phyloP scores from a whole-genome alignment of 2,329 filamentous ascomycete species.

The Diaporthe aspalathi region DNA sequence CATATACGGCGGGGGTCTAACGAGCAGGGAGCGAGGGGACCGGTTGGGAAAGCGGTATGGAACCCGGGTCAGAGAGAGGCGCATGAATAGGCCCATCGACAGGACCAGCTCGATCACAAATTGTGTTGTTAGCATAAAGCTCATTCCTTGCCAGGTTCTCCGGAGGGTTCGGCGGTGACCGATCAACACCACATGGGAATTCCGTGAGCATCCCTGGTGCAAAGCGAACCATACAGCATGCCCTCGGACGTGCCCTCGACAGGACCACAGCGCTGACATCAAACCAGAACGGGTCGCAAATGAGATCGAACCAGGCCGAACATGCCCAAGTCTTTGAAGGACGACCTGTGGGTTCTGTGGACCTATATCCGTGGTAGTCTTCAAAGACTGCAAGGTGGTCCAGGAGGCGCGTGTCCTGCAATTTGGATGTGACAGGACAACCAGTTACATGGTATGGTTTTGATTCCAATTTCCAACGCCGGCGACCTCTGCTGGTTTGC shows the following conservation, averaged over 20 bases:
- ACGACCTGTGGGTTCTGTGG: background rate
- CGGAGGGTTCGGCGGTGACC: background rate
- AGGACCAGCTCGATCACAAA: background rate
- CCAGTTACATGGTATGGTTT: background rate
- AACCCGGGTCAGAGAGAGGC: background rate
- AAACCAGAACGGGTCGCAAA: background rate
- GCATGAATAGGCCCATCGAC: background rate
- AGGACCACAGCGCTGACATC: background rate
- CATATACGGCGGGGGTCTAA: background rate
- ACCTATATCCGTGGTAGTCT: background rate
- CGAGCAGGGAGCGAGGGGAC: background rate
- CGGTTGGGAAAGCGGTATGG: slow-evolving; percentile 16
- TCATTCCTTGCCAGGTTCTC: background rate
- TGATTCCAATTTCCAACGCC: background rate
- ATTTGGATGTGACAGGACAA: background rate
- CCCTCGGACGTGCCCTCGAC: background rate
- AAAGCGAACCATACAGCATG: background rate
- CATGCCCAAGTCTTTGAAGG: background rate
- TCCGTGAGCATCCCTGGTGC: background rate
- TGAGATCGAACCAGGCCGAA: background rate
- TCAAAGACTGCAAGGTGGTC: background rate
- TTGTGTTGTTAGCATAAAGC: background rate
- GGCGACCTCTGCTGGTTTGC: too few species aligned
- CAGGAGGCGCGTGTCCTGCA: background rate
- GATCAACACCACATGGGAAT: background rate